Conservation (phyloP, 2,329 filamentous ascomycete species). For the Hymenoscyphus linearis region DNA sequence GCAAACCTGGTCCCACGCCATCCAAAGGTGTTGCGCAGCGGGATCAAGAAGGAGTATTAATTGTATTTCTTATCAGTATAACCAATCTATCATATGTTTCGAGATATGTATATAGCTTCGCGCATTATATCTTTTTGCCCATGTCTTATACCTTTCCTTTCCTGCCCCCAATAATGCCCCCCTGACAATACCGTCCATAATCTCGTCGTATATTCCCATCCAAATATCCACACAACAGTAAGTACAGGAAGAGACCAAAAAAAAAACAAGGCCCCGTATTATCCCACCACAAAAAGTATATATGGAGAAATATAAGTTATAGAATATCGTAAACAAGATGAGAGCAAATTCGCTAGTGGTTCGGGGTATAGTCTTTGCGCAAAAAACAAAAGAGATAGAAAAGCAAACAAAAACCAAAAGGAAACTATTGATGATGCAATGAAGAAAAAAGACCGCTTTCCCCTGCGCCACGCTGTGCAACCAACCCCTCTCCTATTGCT, state of each 20-base stretch:
- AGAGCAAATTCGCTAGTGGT: not conserved
- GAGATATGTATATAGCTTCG: not conserved
- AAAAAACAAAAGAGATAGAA: not conserved
- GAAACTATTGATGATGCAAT: not conserved
- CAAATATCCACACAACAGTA: not conserved
- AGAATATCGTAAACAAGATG: not conserved
- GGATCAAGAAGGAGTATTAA: not conserved
- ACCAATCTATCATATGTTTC: not conserved
- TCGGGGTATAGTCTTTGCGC: conserved; percentile 1
- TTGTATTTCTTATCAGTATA: conserved; percentile 1
- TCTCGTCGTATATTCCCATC: not conserved
- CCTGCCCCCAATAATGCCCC: not conserved
- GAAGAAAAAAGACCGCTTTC: not conserved
- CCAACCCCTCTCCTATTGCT: not conserved
- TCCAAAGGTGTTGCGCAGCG: not conserved
- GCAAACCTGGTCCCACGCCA: not conserved
- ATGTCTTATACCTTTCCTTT: not conserved
- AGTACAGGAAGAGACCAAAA: not conserved
- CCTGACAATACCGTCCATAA: not conserved
- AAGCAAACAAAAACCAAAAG: not conserved
- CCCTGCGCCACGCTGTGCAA: conserved; percentile 2
- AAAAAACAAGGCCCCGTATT: not conserved
- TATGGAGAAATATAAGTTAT: not conserved
- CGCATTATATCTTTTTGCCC: not conserved
- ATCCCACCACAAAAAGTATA: not conserved